Evolutionary conservation across 768 basidiomycete genomes (phyloP), one percentile per base, ranked within the genome.

Genomic region (Lactarius sanguifluus): DNA sequence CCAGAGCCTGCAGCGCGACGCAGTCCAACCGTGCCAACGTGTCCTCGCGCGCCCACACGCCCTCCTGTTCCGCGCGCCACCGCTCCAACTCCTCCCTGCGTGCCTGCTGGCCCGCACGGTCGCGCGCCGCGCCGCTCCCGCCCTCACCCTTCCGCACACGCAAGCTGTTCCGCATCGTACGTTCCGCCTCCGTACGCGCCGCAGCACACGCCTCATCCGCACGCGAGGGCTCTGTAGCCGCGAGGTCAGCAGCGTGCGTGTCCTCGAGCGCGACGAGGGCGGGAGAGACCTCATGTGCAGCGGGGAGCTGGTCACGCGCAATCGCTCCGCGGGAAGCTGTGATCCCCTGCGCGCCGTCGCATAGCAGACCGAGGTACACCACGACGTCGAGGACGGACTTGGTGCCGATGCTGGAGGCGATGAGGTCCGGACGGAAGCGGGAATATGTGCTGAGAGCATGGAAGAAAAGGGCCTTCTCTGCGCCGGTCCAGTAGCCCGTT

Each of bases 391-490:
- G 76, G 10, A 83, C 79, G 16, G 80, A 84, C 77, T 89, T 92
- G 25, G 88, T 86, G 65, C 80, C 79, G n/a, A 94, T 78, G 58
- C 82, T 82, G 6, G 78, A 80, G 0, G 91, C 86, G 59, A 95
- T 88, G 57, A 94, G 81, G 75, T 94, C 93, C 0, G 91, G 89
- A 25, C 91, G 78, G 52, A 89, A 80, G 30, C 89, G 82, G 23
- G 92, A 94, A 75, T 90, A 78, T 2, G 86, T 74, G 32, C 82
- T 76, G 25, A 94, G 75, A 0, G 83, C 87, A 74, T 85, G 88
- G 74, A 93, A 94, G 76, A 94, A 91, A 0, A 73, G 69, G 32
- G 85, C 80, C 67, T 90, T 88, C 72, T 95, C 93, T n/a, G 76
- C 69, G 1, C 81, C 73, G 4, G 87, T 85, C 92, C 92, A 94